Evolutionary conservation across 306 rosid species (phyloP), one percentile per base, ranked within the genome.

Genomic region (Abrus pulchellus): DNA sequence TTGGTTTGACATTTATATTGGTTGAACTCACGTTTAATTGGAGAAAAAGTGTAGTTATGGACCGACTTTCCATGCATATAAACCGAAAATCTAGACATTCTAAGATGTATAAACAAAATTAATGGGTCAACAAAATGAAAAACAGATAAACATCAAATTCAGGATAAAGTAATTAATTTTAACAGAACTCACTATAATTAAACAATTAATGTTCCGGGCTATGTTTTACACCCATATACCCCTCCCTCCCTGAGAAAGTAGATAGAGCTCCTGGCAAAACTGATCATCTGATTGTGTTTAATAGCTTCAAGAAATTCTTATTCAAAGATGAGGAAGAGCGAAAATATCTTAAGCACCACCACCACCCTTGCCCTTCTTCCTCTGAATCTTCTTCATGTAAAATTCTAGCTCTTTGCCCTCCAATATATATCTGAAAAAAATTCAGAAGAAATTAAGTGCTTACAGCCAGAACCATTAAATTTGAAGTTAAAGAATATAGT

Each of bases 381-480:
- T 90, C 74, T 90, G 94, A 67, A 90, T 34, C 86, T 90, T 90
- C 92, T 90, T 90, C 90, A 86, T 76, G 77, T 90, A 90, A 85
- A 90, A 90, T 70, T 90, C 94, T 7, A 90, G 94, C 52, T 90
- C 94, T 83, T 90, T 90, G 3, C 92, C 94, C 84, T 90, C 92
- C 80, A 90, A 87, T 74, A 90, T 83, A 78, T 90, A 90, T 59
- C 94, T 90, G 88, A n/a, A 1, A 45, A 5, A 65, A 49, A 48
- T 55, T 54, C n/a, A 65, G 8, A 44, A 77, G 33, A 10, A 68
- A 71, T 28, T 48, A 48, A 70, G 72, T 28, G 13, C 28, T 28
- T 11, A 10, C 32, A 69, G 32, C 27, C 12, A 13, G 56, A 62
- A 47, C 10, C 40, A 69, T 52, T 30, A 80, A 75, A 50, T 49